Base-by-base conservation (phyloP, 176 grass and related monocot species). In the Ananas comosus region DNA sequence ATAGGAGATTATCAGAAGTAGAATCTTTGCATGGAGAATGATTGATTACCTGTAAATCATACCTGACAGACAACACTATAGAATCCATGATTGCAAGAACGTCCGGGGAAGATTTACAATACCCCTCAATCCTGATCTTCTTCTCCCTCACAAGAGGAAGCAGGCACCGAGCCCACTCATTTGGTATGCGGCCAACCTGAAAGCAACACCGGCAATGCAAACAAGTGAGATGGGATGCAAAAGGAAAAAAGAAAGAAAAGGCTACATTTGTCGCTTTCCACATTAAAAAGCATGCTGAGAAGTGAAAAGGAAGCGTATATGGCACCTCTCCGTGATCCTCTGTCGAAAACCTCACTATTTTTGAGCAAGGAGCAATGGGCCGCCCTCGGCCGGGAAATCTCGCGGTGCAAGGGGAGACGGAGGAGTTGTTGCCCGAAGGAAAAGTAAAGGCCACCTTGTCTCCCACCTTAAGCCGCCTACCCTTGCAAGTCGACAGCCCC, bases 151-250 rank as follows among this genome's bases (percentile, higher is more conserved):
- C 78, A 51, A 92, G 86, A 64, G 93, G 93, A 4, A 90, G 59
- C 57, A 92, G 59, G 64, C 86, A 92, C 2, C 93, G 74, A 17
- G 89, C 88, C 93, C 93, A 92, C 71, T 96, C 93, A 48, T 92
- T 92, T n/a, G 93, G 93, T 48, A 96, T 96, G 8, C 93, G 86
- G 12, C 89, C 93, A n/a, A 96, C 68, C 88, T 87, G 68, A 66
- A 79, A 59, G 71, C 56, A 42, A 42, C 33, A 78, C 11, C 23
- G 6, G 28, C 50, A 13, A 19, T 9, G 13, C 48, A 25, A 65
- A 10, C 16, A 21, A 65, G 5, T 65, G 10, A 25, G 13, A 51
- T 10, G 3, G 25, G 12, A 17, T 17, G 54, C 2, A 7, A 21
- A 17, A 17, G 1, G 19, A 59, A 14, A 59, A 18, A 58, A 14